Base-by-base conservation (phyloP, 1,284 basidiomycete genomes). In the Boletellus deceptivus region DNA sequence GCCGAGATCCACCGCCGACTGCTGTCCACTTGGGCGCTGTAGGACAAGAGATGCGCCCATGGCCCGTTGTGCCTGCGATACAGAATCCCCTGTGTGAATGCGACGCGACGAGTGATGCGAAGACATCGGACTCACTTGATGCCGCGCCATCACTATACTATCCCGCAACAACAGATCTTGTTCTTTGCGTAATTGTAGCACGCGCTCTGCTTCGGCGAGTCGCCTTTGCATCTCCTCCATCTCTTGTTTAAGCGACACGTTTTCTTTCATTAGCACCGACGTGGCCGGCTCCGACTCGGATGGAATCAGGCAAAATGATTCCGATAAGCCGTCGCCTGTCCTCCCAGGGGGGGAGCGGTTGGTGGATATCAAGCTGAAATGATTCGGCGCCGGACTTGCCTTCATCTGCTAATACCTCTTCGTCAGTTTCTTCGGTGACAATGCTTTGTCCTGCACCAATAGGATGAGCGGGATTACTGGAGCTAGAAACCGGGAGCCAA, bases 141-240 rank as follows among this genome's bases (percentile, higher is more conserved):
- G 80, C n/a, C 85, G 80, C 5, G 86, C 89, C 67, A 85, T 74
- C 55, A 84, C 79, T 58, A 91, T 89, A 59, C 86, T 88, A 57
- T 90, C 89, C 17, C 87, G 81, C 50, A 91, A 68, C 42, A 88
- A 79, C 52, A 80, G 75, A 62, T 90, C 88, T 63, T 90, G 88
- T 57, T 88, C 87, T 64, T 83, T 83, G 52, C 87, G 79, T 56
- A 83, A 60, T 55, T 84, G 82, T 31, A 90, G 67, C 35, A 80
- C 70, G 22, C 76, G 75, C 54, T 89, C 85, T 22, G 83, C 77
- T 6, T 75, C 70, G 27, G 79, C 76, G 33, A 90, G 69, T 40
- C 78, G 77, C 56, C 74, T 77, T 62, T 79, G 77, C 66, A 81
- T 71, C 6, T 70, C 67, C 25, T 81, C 79, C 6, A 86, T 59